phyloP scores from a whole-genome alignment of 2,329 filamentous ascomycete genomes.

The Alternaria conjuncta region DNA sequence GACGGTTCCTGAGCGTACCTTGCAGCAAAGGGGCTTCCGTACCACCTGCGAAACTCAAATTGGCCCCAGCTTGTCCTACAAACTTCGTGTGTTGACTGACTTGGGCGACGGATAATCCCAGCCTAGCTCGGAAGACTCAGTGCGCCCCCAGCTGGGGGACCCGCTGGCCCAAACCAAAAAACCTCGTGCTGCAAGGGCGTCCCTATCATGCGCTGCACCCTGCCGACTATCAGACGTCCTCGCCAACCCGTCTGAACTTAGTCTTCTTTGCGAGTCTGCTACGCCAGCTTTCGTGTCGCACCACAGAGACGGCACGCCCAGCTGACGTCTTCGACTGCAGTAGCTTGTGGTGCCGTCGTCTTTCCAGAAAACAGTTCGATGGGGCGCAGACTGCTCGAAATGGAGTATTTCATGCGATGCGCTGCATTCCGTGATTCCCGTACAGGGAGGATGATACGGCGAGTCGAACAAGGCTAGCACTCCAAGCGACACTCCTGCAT shows the following conservation, averaged over 20 bases:
- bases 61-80: conserved; percentile 31
- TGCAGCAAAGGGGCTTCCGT: conserved; percentile 41
- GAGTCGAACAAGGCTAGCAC: conserved; percentile 9
- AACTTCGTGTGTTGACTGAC: conserved; percentile 25
- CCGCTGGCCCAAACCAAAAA: conserved; percentile 9
- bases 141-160: conserved; percentile 2
- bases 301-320: conserved; percentile 25
- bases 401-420: conserved; percentile 39
- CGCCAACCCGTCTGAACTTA: background rate
- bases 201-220: conserved; percentile 1
- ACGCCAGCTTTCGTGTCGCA: conserved; percentile 25
- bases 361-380: conserved; percentile 38
- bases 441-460: conserved; percentile 2
- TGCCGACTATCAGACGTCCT: background rate
- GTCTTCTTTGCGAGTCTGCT: background rate
- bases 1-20: conserved; percentile 40
- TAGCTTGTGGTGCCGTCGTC: conserved; percentile 27
- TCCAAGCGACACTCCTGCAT: conserved; percentile 5
- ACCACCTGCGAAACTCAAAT: conserved; percentile 38
- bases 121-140: conserved; percentile 14
- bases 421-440: conserved; percentile 31
- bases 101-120: conserved; percentile 28
- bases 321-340: conserved; percentile 36
- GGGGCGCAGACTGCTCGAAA: conserved; percentile 27
- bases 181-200: conserved; percentile 12